A percentile compares a stretch with the other conserved stretches of the same genome.
These are phyloP conservation scores for Kodamaea leandrae DNA, from an alignment of 805 yeast species.

Conservation along the genomic window DNA sequence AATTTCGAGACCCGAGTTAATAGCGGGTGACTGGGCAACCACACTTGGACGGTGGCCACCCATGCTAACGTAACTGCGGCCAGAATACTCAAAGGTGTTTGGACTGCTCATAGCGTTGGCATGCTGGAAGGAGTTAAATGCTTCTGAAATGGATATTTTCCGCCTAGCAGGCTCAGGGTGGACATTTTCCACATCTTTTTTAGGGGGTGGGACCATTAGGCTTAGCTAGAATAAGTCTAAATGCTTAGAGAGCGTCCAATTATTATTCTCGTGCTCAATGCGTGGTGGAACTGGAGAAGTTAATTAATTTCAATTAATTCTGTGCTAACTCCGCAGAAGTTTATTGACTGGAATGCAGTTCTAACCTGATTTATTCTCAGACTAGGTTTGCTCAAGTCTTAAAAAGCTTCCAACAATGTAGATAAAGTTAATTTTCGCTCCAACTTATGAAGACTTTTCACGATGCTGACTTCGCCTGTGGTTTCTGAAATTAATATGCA, in stretches of 20 bases:
- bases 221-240: background rate
- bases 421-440: too few relatives aligned
- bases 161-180: slow-evolving; percentile 4
- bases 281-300: background rate
- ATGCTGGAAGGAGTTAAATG: slow-evolving; percentile 13
- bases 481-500: too few relatives aligned
- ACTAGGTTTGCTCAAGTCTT: too few relatives aligned
- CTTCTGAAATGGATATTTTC: slow-evolving; percentile 15
- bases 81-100: slow-evolving; percentile 28
- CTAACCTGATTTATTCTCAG: too few relatives aligned
- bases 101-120: slow-evolving; percentile 17
- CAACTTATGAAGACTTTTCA: too few relatives aligned
- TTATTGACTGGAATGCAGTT: too few relatives aligned
- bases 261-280: background rate
- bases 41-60: slow-evolving; percentile 25
- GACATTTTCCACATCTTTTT: background rate
- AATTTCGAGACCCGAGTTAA: slow-evolving; percentile 47
- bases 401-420: too few relatives aligned
- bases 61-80: slow-evolving; percentile 40
- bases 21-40: slow-evolving; percentile 38
- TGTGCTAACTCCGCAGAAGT: too few relatives aligned
- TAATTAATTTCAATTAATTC: background rate
- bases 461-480: too few relatives aligned
- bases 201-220: background rate
- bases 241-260: background rate